Evolutionary conservation across 345 rosid genomes (phyloP).

Genomic region (Aquilaria malaccensis): DNA sequence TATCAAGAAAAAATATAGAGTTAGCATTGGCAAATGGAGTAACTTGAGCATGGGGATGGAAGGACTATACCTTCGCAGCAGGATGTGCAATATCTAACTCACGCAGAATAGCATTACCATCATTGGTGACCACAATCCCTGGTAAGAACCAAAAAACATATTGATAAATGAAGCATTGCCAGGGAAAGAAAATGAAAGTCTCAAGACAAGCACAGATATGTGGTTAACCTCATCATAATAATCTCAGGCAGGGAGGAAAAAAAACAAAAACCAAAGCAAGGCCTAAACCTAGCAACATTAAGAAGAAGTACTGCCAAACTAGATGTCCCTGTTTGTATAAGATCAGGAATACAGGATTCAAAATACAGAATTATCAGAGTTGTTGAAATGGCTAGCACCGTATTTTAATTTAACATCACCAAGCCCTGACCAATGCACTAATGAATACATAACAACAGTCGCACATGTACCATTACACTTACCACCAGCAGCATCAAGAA

Average conservation of each 20-base stretch:
- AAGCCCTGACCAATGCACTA: no score
- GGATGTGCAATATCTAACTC: slow-evolving; percentile 91
- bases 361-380: no score
- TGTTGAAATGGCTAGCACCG: no score
- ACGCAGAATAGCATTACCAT: slow-evolving; percentile 92
- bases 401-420: no score
- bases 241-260: not conserved
- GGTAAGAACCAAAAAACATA: slow-evolving; percentile 12
- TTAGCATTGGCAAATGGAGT: not conserved
- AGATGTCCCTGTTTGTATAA: no score
- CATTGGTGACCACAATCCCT: slow-evolving; percentile 95
- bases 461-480: not conserved
- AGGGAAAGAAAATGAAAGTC: slow-evolving; percentile 6
- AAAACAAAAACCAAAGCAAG: not conserved
- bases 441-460: no score
- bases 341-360: no score
- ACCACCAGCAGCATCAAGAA: slow-evolving; percentile 93
- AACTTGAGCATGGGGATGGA: not conserved
- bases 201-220: slow-evolving; percentile 3
- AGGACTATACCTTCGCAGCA: slow-evolving; percentile 69
- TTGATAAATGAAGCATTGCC: not conserved
- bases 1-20: not conserved
- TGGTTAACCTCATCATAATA: not conserved
- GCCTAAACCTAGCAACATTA: no score
- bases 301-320: no score